Conservation (phyloP, 1,139 yeast species). For the Debaryomyces sp. region DNA sequence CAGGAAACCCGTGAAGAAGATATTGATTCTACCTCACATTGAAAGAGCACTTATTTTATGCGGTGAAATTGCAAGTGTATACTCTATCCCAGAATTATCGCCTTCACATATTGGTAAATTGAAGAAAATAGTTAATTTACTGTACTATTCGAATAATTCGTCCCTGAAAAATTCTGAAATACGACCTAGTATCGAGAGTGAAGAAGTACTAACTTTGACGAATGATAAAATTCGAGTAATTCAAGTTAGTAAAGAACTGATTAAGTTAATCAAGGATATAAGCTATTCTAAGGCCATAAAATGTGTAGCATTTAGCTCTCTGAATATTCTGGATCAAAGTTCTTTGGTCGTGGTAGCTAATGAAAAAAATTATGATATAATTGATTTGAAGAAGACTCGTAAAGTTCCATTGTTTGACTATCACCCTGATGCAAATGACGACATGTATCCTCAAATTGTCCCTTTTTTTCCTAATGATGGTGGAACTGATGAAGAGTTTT, state of each 20-base stretch:
- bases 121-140: conserved; percentile 53
- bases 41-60: conserved; percentile 64
- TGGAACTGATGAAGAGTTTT: conserved; percentile 52
- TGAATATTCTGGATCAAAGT: conserved; percentile 26
- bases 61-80: conserved; percentile 60
- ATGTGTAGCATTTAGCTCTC: neutral
- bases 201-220: conserved; percentile 59
- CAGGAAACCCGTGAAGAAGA: conserved; percentile 51
- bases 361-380: conserved; percentile 61
- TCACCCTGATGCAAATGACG: conserved; percentile 13
- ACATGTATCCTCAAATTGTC: conserved; percentile 51
- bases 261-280: conserved; percentile 62
- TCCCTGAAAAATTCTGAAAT: neutral
- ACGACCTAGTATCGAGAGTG: conserved; percentile 16
- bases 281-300: conserved; percentile 50
- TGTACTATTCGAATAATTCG: conserved; percentile 12
- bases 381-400: conserved; percentile 62
- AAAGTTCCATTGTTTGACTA: conserved; percentile 66
- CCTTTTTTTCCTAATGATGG: conserved; percentile 36
- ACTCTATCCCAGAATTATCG: conserved; percentile 76
- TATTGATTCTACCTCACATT: conserved; percentile 59
- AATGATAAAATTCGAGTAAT: conserved; percentile 62
- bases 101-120: conserved; percentile 74
- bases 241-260: conserved; percentile 51
- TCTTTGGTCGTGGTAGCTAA: conserved; percentile 58